Conservation (phyloP, 108 stramenopile genomes). For the Cyclotella choctawhatcheeana region DNA sequence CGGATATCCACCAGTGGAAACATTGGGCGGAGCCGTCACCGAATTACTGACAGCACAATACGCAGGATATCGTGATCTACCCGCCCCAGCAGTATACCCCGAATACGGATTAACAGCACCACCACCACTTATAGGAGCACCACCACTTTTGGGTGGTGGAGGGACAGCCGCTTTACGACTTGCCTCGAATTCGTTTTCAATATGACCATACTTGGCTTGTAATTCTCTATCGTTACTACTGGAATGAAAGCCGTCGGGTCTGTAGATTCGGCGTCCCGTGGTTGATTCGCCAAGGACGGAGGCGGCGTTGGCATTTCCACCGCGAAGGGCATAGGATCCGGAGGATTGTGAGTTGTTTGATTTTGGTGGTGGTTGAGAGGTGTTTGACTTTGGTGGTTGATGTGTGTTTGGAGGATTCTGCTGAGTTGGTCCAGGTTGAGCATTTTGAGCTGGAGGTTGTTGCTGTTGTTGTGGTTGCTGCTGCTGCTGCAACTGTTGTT, state of each 20-base stretch:
- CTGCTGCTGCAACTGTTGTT: constrained; percentile 13
- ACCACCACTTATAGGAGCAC: constrained; percentile 10
- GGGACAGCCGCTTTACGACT: constrained; percentile 34
- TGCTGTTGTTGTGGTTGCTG: constrained; percentile 8
- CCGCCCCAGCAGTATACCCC: constrained; percentile 29
- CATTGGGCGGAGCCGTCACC: constrained; percentile 32
- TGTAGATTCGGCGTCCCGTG: constrained; percentile 40
- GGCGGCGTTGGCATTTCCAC: constrained; percentile 47
- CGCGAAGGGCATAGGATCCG: constrained; percentile 60
- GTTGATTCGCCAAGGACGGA: constrained; percentile 26
- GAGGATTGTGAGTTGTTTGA: constrained; percentile 4
- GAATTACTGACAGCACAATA: constrained; percentile 52
- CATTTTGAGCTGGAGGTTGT: constrained; percentile 18
- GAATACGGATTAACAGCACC: constrained; percentile 47
- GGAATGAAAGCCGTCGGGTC: constrained; percentile 91
- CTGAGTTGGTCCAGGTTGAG: constrained; percentile 12
- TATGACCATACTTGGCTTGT: constrained; percentile 87
- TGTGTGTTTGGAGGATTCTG: constrained; percentile 11
- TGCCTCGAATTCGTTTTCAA: constrained; percentile 37
- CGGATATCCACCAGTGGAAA: constrained; percentile 9
- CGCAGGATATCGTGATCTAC: constrained; percentile 40
- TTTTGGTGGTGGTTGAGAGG: constrained; percentile 1
- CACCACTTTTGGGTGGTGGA: constrained; percentile 46
- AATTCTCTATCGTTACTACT: constrained; percentile 78
- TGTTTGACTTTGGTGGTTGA: constrained; percentile 1